Percentiles rank a stretch among this genome's conserved stretches.
Evolutionary conservation across 2,329 filamentous ascomycete species (phyloP).

Genomic region (Ceratocystis lukuohia): DNA sequence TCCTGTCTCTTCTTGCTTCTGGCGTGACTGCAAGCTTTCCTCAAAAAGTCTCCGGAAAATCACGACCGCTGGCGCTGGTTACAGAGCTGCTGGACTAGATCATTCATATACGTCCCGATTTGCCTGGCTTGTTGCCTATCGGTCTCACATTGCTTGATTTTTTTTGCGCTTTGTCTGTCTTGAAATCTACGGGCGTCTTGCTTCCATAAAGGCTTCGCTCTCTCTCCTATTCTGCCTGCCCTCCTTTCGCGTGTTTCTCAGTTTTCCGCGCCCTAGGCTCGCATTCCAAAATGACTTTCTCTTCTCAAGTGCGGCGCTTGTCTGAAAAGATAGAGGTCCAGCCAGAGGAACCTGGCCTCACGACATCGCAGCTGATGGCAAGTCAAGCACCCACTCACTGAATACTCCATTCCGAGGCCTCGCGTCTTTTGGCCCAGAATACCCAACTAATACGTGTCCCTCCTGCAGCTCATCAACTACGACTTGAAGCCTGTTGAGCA

Average conservation of each 20-base stretch:
- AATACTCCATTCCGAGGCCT: not conserved
- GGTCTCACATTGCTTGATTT: not conserved
- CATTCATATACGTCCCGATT: too few relatives aligned
- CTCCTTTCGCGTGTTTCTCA: not conserved
- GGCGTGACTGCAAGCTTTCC: not conserved
- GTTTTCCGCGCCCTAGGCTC: not conserved
- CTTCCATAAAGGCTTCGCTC: not conserved
- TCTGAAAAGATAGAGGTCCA: slow-evolving; percentile 55
- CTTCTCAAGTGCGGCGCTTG: slow-evolving; percentile 24
- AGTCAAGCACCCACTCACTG: slow-evolving; percentile 19
- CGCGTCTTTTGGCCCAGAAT: not conserved
- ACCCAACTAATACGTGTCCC: slow-evolving; percentile 6
- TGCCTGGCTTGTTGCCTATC: not conserved
- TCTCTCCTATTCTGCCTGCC: not conserved
- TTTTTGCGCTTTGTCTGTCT: not conserved
- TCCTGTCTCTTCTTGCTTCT: not conserved
- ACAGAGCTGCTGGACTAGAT: not conserved
- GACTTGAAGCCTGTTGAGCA: slow-evolving; percentile 73
- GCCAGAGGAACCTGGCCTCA: slow-evolving; percentile 57
- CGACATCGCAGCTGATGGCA: slow-evolving; percentile 66
- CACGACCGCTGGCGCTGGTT: not conserved
- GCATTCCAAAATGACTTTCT: slow-evolving; percentile 3
- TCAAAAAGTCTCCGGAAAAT: not conserved
- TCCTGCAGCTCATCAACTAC: slow-evolving; percentile 56
- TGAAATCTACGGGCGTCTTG: not conserved